phyloP scores from a whole-genome alignment of 805 yeast species.

The Monosporozyma aquatica region DNA sequence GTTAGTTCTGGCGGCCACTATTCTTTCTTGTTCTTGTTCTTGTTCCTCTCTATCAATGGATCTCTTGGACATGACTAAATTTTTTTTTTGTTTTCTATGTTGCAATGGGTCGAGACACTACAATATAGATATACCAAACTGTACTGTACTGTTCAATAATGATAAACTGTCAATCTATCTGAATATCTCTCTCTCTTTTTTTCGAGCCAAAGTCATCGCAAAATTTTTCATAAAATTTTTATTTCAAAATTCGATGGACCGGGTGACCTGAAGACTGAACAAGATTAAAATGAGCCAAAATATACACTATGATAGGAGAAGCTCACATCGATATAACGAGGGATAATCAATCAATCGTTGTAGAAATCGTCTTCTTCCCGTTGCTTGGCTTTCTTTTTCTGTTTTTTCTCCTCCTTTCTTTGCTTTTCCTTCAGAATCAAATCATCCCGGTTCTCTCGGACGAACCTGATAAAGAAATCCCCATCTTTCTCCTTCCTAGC shows the following conservation, averaged over 20 bases:
- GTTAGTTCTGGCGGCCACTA: slow-evolving; percentile 35
- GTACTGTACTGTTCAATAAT: too few species aligned
- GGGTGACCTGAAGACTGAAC: too few species aligned
- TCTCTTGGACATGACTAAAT: slow-evolving; percentile 41
- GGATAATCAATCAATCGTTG: too few species aligned
- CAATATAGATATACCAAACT: background rate
- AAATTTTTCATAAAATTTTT: background rate
- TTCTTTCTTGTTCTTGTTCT: slow-evolving; percentile 35
- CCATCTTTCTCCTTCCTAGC: slow-evolving; percentile 28
- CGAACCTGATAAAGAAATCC: slow-evolving; percentile 15
- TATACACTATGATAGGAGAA: too few species aligned
- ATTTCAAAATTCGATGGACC: background rate
- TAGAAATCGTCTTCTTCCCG: background rate
- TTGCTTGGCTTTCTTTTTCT: slow-evolving; percentile 8
- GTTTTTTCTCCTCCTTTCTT: slow-evolving; percentile 16
- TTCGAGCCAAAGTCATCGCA: slow-evolving; percentile 7
- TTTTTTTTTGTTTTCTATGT: too few species aligned
- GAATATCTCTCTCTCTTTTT: too few species aligned
- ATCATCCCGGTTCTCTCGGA: slow-evolving; percentile 12
- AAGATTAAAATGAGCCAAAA: too few species aligned
- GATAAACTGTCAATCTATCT: too few species aligned
- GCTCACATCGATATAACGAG: too few species aligned
- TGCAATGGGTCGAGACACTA: too few species aligned
- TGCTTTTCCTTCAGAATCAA: slow-evolving; percentile 19
- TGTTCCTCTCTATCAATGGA: slow-evolving; percentile 33